These are phyloP conservation scores for Lachancea thermotolerans DNA, from an alignment of 805 yeast species.

Conservation along the genomic window DNA sequence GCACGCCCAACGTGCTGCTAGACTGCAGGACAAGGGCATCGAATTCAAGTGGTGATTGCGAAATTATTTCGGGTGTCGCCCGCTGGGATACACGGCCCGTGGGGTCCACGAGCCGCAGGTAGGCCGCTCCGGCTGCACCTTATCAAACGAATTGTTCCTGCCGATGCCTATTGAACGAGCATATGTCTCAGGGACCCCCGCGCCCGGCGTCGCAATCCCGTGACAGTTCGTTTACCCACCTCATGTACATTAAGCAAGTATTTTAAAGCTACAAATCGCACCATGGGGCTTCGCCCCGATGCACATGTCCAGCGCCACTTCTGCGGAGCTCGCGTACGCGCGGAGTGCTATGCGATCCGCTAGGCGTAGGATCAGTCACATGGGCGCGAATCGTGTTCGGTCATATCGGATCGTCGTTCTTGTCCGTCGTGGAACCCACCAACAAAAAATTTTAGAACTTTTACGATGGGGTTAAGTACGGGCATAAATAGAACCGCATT, in stretches of 20 bases:
- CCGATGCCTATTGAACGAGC: too few species aligned
- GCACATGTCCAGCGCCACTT: background rate
- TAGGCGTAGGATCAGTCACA: background rate
- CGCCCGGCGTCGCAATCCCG: too few species aligned
- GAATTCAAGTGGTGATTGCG: conserved; percentile 30
- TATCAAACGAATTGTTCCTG: too few species aligned
- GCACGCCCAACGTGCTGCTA: conserved; percentile 30
- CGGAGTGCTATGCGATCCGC: background rate
- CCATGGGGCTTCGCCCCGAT: background rate
- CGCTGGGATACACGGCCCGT: too few species aligned
- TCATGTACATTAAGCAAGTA: conserved; percentile 1
- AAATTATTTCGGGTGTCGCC: too few species aligned
- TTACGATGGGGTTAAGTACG: background rate
- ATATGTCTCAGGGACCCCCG: too few species aligned
- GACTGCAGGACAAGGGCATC: conserved; percentile 33
- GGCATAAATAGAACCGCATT: background rate
- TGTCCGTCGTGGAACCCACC: background rate
- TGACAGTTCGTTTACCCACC: background rate
- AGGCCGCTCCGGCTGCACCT: too few species aligned
- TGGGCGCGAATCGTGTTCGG: background rate
- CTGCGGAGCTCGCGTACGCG: background rate
- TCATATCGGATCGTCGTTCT: background rate
- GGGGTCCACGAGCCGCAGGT: too few species aligned
- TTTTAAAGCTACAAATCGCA: background rate
- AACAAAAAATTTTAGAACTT: conserved; percentile 4